Evolutionary conservation across 228 moss, liverwort and hornwort species (phyloP).

Genomic region (Sphagnum magellanicum): DNA sequence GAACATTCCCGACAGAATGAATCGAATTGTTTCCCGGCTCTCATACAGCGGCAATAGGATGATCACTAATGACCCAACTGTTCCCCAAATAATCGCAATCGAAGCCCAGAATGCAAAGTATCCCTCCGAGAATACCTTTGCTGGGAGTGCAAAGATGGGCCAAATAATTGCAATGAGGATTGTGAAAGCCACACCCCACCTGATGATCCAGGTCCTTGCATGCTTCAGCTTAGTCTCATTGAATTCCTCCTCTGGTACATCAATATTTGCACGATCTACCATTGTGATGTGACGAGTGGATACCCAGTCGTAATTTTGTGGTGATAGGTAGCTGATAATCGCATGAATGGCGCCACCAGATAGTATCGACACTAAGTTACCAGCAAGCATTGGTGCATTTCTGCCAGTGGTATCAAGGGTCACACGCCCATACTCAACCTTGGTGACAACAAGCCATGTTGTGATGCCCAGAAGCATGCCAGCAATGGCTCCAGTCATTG

Average conservation of each 20-base stretch:
- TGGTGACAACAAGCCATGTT: constrained; percentile 67
- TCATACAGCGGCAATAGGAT: constrained; percentile 75
- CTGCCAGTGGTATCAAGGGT: constrained; percentile 71
- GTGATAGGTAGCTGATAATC: constrained; percentile 27
- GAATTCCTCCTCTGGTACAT: constrained; percentile 71
- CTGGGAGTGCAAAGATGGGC: constrained; percentile 75
- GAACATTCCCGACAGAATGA: constrained; percentile 59
- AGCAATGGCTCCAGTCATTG: constrained; percentile 47
- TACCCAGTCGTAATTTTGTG: constrained; percentile 82
- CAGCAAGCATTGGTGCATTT: constrained; percentile 86
- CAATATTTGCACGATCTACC: constrained; percentile 49
- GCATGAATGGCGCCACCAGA: constrained; percentile 69
- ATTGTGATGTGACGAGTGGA: constrained; percentile 62
- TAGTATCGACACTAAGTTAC: constrained; percentile 85
- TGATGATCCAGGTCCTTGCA: constrained; percentile 79
- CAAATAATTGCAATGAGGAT: constrained; percentile 70
- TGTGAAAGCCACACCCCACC: constrained; percentile 77
- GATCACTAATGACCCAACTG: constrained; percentile 55
- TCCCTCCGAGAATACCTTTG: constrained; percentile 64
- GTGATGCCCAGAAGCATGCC: constrained; percentile 45
- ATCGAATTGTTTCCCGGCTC: constrained; percentile 53
- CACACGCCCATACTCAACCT: constrained; percentile 60
- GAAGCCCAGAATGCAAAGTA: constrained; percentile 93
- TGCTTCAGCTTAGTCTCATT: constrained; percentile 61
- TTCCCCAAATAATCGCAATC: constrained; percentile 80